A percentile compares a stretch with the other conserved stretches of the same genome.
These are phyloP conservation scores for Ophioceras dolichostomum DNA, from an alignment of 2,329 filamentous ascomycete species.

Conservation along the genomic window DNA sequence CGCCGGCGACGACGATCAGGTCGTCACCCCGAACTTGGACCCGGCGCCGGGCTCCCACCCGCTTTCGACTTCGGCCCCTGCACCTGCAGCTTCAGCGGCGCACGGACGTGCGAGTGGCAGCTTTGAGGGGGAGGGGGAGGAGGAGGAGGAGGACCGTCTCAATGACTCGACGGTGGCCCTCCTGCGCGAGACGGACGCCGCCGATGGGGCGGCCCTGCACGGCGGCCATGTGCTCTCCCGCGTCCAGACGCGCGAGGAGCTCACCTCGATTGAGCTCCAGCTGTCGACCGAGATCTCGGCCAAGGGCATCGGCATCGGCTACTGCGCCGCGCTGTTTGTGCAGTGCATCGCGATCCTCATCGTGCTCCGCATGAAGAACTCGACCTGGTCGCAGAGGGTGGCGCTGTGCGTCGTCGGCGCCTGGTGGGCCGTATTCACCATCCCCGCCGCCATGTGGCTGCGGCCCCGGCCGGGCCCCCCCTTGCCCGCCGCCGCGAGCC, in stretches of 20 bases:
- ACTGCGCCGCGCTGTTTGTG: slow-evolving; percentile 72
- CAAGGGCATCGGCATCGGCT: slow-evolving; percentile 87
- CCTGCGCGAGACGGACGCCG: slow-evolving; percentile 16
- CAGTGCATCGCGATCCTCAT: slow-evolving; percentile 73
- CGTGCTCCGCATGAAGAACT: slow-evolving; percentile 59
- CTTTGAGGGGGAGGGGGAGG: neutral
- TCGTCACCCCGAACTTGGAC: slow-evolving; percentile 17
- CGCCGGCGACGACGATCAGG: slow-evolving; percentile 8
- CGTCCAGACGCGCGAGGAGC: slow-evolving; percentile 30
- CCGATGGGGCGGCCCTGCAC: slow-evolving; percentile 4
- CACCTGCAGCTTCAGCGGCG: too few relatives aligned
- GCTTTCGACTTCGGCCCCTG: neutral
- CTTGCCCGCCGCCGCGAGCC: slow-evolving; percentile 29
- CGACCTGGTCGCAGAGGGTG: slow-evolving; percentile 74
- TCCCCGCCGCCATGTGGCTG: slow-evolving; percentile 80
- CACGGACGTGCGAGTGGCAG: neutral
- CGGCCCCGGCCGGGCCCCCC: slow-evolving; percentile 82
- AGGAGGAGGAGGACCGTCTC: slow-evolving; percentile 10
- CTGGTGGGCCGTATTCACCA: slow-evolving; percentile 90
- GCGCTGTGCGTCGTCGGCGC: slow-evolving; percentile 76
- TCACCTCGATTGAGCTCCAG: slow-evolving; percentile 56
- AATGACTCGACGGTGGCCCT: slow-evolving; percentile 34
- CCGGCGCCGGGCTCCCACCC: slow-evolving; percentile 7
- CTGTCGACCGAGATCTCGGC: slow-evolving; percentile 87
- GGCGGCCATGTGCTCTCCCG: slow-evolving; percentile 21